phyloP scores from a whole-genome alignment of 2,329 filamentous ascomycete genomes.

The Penicillium sp. region DNA sequence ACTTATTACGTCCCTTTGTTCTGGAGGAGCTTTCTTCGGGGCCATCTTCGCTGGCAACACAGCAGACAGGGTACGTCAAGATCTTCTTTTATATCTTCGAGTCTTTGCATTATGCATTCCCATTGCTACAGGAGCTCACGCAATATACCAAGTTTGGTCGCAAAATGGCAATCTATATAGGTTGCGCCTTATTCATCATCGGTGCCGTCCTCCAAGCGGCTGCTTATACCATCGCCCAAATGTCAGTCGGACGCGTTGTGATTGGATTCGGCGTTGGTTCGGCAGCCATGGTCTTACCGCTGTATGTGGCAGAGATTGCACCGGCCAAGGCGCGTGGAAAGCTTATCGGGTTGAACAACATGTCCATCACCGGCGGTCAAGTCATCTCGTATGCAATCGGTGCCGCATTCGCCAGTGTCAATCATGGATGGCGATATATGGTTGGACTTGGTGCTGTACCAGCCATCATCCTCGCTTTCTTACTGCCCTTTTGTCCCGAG shows the following conservation, averaged over 20 bases:
- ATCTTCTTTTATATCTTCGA: background rate
- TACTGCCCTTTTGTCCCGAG: constrained; percentile 48
- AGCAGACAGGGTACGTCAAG: constrained; percentile 42
- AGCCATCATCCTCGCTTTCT: constrained; percentile 44
- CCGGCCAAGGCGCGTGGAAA: constrained; percentile 50
- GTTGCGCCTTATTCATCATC: constrained; percentile 42
- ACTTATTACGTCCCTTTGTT: constrained; percentile 53
- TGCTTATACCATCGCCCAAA: constrained; percentile 43
- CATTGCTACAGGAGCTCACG: background rate
- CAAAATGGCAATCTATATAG: constrained; percentile 44
- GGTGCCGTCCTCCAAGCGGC: constrained; percentile 40
- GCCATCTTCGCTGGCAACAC: constrained; percentile 40
- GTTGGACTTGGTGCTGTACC: constrained; percentile 51
- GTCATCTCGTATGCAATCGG: constrained; percentile 46
- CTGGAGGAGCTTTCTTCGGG: constrained; percentile 50
- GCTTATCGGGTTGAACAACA: constrained; percentile 45
- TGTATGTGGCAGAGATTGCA: constrained; percentile 53
- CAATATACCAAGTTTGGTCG: constrained; percentile 32
- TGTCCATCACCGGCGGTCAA: constrained; percentile 46
- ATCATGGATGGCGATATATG: constrained; percentile 52
- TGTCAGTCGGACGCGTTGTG: constrained; percentile 48
- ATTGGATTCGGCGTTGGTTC: constrained; percentile 53
- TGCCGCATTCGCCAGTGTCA: constrained; percentile 42
- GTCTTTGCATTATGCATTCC: background rate
- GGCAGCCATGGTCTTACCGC: constrained; percentile 49